Conservation (phyloP, 495 filamentous ascomycete species). For the Penicillium simplicissimum region DNA sequence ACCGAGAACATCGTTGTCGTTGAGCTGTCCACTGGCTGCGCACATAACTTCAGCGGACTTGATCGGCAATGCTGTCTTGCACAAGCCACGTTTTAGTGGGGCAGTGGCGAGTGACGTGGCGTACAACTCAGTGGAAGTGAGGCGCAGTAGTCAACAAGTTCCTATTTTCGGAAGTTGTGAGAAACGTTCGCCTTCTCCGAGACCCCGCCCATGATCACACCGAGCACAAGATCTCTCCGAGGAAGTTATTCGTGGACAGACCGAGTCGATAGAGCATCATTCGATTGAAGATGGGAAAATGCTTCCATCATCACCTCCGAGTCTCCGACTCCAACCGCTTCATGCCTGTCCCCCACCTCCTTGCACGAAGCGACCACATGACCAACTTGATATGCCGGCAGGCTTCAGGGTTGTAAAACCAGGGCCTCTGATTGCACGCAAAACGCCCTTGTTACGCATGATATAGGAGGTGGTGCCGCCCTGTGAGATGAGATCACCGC, state of each 20-base stretch:
- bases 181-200: conserved; percentile 14
- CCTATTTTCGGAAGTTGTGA: conserved; percentile 16
- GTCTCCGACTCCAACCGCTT: conserved; percentile 13
- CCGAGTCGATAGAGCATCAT: neutral
- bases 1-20: neutral
- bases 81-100: conserved; percentile 9
- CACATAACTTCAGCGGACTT: neutral
- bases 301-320: conserved; percentile 4
- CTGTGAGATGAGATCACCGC: conserved; percentile 30
- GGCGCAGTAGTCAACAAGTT: conserved; percentile 15
- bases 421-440: conserved; percentile 19
- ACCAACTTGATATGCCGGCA: conserved; percentile 33
- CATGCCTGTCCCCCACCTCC: conserved; percentile 3
- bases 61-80: neutral
- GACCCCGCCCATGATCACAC: neutral
- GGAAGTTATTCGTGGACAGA: neutral
- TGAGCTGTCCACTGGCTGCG: neutral
- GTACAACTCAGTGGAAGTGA: conserved; percentile 7
- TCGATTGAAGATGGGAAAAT: neutral
- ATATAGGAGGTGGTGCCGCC: conserved; percentile 7
- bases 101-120: conserved; percentile 25
- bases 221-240: neutral
- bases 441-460: conserved; percentile 10
- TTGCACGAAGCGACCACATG: conserved; percentile 26
- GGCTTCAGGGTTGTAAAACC: conserved; percentile 22